Evolutionary conservation across 1,284 basidiomycete genomes (phyloP), one percentile per base, ranked within the genome.

Genomic region (Rhodotorula sp.): DNA sequence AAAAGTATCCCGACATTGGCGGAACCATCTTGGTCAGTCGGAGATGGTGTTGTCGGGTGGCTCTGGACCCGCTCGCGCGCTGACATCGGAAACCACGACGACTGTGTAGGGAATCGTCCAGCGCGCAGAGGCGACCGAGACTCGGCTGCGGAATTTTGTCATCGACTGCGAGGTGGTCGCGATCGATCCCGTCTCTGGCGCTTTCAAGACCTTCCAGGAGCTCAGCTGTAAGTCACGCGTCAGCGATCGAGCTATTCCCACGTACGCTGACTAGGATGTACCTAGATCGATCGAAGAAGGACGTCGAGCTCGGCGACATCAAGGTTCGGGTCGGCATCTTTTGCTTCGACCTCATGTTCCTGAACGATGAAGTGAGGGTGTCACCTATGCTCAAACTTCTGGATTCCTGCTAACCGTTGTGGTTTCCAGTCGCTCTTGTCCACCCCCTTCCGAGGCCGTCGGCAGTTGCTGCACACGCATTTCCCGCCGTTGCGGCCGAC

Each of bases 1-100:
- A 69, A 49, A 82, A 93, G 89, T 97, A 97, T 80, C 94, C 94
- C 18, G 94, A 97, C 81, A 86, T 97, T 49, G 85, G 88, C 51
- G 78, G 79, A 39, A 83, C 89, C 47, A 85, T 88, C 76, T 76
- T 82, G 69, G 69, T 74, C 78, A 60, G 76, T 82, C 79, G 70
- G 83, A 80, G 26, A 68, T 16, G 48, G 48, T 58, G 29, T 72
- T 39, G 75, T 78, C 23, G 77, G 43, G 29, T 39, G 52, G 47
- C 46, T 23, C 16, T 26, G 23, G 23, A 8, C 12, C 49, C 18
- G 39, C 1, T 21, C 7, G 34, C 51, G 21, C 14, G 23, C 51
- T 43, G 16, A 5, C 54, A 29, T 48, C 31, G 5, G 75, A 68
- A 5, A 26, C 70, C 1, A 43, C n/a, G 26, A 3, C 29, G 26